phyloP scores from a whole-genome alignment of 108 stramenopile species.

The Bacterosira constricta region DNA sequence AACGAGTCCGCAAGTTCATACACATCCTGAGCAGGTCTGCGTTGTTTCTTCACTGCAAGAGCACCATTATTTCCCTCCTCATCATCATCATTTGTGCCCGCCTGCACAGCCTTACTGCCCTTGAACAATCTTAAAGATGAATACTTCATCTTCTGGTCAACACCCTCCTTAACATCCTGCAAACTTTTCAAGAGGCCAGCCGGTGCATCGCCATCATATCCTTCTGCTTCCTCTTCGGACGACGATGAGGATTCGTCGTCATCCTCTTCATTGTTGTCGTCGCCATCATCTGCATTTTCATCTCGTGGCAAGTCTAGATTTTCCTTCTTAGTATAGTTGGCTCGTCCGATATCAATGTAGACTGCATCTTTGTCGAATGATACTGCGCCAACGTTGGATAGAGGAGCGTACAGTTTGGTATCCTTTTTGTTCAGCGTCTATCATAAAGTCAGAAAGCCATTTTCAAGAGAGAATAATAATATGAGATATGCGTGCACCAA shows the following conservation, averaged over 20 bases:
- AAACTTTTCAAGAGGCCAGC: slow-evolving; percentile 83
- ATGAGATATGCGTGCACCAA: background rate
- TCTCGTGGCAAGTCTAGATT: slow-evolving; percentile 55
- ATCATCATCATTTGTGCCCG: slow-evolving; percentile 44
- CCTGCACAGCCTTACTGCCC: slow-evolving; percentile 67
- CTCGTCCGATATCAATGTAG: slow-evolving; percentile 95
- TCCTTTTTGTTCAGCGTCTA: slow-evolving; percentile 89
- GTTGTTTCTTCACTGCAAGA: background rate
- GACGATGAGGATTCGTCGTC: slow-evolving; percentile 25
- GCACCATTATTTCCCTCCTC: slow-evolving; percentile 30
- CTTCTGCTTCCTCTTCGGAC: slow-evolving; percentile 51
- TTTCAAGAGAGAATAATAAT: background rate
- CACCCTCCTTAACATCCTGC: slow-evolving; percentile 86
- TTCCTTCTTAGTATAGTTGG: slow-evolving; percentile 87
- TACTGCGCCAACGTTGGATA: slow-evolving; percentile 93
- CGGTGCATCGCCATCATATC: slow-evolving; percentile 51
- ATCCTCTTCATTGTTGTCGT: slow-evolving; percentile 25
- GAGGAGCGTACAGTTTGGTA: slow-evolving; percentile 92
- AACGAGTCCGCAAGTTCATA: slow-evolving; percentile 49
- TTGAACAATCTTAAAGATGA: slow-evolving; percentile 85
- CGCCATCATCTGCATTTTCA: slow-evolving; percentile 9
- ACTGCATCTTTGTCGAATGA: slow-evolving; percentile 95
- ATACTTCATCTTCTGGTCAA: slow-evolving; percentile 88
- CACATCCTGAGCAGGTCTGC: slow-evolving; percentile 29
- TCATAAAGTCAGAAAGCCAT: background rate